Evolutionary conservation across 164 flowering plant genomes (phyloP).

Genomic region (Euptelea pleiosperma): DNA sequence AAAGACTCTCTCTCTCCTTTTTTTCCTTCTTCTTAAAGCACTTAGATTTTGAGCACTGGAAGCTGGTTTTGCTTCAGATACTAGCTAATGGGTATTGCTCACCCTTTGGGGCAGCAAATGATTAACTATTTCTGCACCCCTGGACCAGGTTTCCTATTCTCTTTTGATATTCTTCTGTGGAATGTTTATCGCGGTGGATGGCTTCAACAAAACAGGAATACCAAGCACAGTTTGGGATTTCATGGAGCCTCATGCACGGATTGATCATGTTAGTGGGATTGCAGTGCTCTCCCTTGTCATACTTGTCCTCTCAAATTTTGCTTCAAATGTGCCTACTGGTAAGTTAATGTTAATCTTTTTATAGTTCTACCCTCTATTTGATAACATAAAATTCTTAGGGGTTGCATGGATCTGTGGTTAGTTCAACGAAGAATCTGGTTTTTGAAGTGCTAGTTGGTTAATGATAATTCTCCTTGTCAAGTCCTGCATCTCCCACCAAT

Average conservation of each 20-base stretch:
- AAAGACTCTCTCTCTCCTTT: no score
- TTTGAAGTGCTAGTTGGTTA: no score
- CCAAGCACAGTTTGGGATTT: slow-evolving; percentile 56
- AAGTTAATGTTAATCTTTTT: background rate
- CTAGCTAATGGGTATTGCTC: slow-evolving; percentile 35
- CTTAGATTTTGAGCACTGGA: background rate
- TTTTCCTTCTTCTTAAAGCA: background rate
- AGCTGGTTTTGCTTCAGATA: background rate
- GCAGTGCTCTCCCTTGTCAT: slow-evolving; percentile 45
- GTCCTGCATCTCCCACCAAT: background rate
- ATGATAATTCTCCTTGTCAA: no score
- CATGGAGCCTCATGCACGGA: slow-evolving; percentile 54
- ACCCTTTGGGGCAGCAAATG: slow-evolving; percentile 8
- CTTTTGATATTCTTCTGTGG: slow-evolving; percentile 67
- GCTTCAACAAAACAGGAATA: slow-evolving; percentile 63
- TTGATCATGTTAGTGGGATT: slow-evolving; percentile 40
- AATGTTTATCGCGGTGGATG: slow-evolving; percentile 71
- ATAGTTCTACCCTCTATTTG: background rate
- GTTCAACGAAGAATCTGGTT: background rate
- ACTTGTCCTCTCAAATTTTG: slow-evolving; percentile 61
- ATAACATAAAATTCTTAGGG: no score
- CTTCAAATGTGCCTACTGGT: slow-evolving; percentile 76
- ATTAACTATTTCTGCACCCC: background rate
- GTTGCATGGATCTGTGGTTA: background rate
- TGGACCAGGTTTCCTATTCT: slow-evolving; percentile 61